These are phyloP conservation scores for Salicornia ramosissima DNA, from an alignment of 148 eudicot species.

Conservation along the genomic window DNA sequence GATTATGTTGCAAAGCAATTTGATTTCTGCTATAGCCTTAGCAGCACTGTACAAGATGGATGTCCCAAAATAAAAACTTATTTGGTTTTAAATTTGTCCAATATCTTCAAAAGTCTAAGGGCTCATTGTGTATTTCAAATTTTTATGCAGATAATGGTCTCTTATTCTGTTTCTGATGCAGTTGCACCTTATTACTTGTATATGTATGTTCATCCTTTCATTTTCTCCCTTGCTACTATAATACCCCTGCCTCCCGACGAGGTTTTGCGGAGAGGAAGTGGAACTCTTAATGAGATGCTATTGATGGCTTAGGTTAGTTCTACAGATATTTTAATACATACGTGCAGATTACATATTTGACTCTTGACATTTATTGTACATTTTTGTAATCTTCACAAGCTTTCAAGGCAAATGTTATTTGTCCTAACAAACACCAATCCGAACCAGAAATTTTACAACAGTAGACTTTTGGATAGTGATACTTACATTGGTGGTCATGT, in stretches of 20 bases:
- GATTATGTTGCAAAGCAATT: neutral
- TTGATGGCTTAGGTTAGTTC: conserved; percentile 93
- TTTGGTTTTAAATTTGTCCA: neutral
- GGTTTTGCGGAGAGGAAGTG: conserved; percentile 99
- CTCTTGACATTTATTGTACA: neutral
- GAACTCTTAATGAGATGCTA: conserved; percentile 99
- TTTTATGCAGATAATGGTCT: conserved; percentile 93
- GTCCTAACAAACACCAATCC: conserved; percentile 96
- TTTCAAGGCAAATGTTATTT: conserved; percentile 81
- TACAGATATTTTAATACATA: neutral
- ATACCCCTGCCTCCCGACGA: conserved; percentile 99
- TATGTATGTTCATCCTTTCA: conserved; percentile 98
- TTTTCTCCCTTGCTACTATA: conserved; percentile 95
- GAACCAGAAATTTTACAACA: conserved; percentile 83
- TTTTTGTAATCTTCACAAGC: conserved; percentile 50
- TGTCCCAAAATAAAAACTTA: no score
- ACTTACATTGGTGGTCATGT: conserved; percentile 99
- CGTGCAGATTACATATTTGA: neutral
- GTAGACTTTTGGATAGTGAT: conserved; percentile 88
- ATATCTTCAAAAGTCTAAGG: conserved; percentile 20
- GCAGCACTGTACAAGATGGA: no score
- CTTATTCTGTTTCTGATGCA: conserved; percentile 99
- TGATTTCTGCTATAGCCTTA: neutral
- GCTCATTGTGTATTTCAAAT: conserved; percentile 15
- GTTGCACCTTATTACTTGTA: conserved; percentile 96